Percentiles rank a stretch among this genome's conserved stretches.
These are phyloP conservation scores for Trypanosoma vivax DNA, from an alignment of 208 protist genomes.

Conservation along the genomic window DNA sequence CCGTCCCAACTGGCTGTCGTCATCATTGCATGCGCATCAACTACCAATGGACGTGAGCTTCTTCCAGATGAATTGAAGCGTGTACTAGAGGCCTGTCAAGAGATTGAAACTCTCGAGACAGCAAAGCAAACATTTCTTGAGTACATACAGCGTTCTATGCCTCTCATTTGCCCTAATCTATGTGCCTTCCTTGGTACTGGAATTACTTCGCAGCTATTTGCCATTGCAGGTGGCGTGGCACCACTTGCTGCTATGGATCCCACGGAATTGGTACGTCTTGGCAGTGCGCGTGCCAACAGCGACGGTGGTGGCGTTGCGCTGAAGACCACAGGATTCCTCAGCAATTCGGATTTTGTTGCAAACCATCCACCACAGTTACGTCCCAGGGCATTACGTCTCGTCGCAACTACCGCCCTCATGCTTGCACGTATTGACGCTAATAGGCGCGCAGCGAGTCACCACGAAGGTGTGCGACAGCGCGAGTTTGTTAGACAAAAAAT, in stretches of 20 bases:
- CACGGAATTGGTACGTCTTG: slow-evolving; percentile 53
- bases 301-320: slow-evolving; percentile 65
- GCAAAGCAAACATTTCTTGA: slow-evolving; percentile 90
- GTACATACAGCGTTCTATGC: slow-evolving; percentile 90
- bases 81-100: slow-evolving; percentile 76
- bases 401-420: slow-evolving; percentile 44
- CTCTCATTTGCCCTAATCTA: slow-evolving; percentile 87
- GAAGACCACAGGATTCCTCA: slow-evolving; percentile 81
- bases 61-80: slow-evolving; percentile 45
- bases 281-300: slow-evolving; percentile 54
- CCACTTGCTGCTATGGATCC: slow-evolving; percentile 75
- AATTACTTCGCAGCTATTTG: slow-evolving; percentile 89
- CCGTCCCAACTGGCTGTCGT: slow-evolving; percentile 83
- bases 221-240: slow-evolving; percentile 62
- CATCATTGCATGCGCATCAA: slow-evolving; percentile 82
- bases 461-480: slow-evolving; percentile 64
- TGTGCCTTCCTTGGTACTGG: slow-evolving; percentile 86
- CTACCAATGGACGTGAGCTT: slow-evolving; percentile 70
- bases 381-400: slow-evolving; percentile 75
- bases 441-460: slow-evolving; percentile 52
- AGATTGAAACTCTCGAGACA: slow-evolving; percentile 87
- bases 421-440: slow-evolving; percentile 84
- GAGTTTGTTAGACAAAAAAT: slow-evolving; percentile 55
- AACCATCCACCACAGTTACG: slow-evolving; percentile 79
- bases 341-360: slow-evolving; percentile 75